Evolutionary conservation across 495 filamentous ascomycete genomes (phyloP).

Genomic region (Choiromyces venosus): DNA sequence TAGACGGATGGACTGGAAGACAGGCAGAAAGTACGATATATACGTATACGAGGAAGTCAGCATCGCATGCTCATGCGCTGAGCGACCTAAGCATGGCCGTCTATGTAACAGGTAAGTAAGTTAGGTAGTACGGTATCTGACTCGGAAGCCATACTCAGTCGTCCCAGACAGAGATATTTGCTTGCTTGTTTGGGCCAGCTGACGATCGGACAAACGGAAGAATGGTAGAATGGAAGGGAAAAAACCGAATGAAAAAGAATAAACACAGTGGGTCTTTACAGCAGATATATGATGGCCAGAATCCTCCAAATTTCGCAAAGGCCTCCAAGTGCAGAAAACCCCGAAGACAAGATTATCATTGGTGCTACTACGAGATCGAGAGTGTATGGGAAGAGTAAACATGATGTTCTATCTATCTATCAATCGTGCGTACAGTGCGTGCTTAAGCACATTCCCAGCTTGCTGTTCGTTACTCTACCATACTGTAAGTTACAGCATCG

Average conservation of each 20-base stretch:
- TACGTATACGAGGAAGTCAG: not conserved
- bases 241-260: not conserved
- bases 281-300: not conserved
- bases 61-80: not conserved
- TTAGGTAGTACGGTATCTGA: not conserved
- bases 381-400: not conserved
- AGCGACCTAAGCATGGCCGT: not conserved
- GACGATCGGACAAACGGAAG: not conserved
- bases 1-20: no score
- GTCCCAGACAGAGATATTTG: not conserved
- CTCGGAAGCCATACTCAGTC: not conserved
- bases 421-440: not conserved
- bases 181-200: no score
- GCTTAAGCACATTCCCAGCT: not conserved
- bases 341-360: not conserved
- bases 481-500: not conserved
- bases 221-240: no score
- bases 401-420: not conserved
- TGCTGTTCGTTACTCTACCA: not conserved
- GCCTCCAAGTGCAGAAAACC: not conserved
- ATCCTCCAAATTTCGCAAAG: not conserved
- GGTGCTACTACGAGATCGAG: not conserved
- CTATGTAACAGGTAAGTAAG: not conserved
- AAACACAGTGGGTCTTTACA: not conserved
- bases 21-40: no score